Evolutionary conservation across 768 basidiomycete genomes (phyloP).

Genomic region (Russula ochroleuca): DNA sequence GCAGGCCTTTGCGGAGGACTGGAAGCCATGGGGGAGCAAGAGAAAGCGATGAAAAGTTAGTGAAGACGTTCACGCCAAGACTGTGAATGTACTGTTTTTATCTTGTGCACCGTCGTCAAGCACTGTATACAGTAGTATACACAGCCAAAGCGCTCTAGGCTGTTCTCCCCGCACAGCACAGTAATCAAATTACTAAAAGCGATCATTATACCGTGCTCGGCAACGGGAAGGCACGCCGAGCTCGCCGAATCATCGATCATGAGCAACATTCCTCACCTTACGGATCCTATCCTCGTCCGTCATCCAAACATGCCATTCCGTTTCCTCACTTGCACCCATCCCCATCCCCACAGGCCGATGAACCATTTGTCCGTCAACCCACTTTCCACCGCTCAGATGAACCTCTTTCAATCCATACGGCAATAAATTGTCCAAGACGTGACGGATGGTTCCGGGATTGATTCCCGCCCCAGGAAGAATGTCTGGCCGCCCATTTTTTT

Average conservation of each 20-base stretch:
- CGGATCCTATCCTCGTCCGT: conserved; percentile 52
- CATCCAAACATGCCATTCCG: conserved; percentile 67
- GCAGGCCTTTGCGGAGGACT: conserved; percentile 13
- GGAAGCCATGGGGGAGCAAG: conserved; percentile 2
- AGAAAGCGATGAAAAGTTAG: neutral
- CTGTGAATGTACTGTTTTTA: too few species aligned
- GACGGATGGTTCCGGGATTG: conserved; percentile 49
- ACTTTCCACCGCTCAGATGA: conserved; percentile 69
- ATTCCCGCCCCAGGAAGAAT: conserved; percentile 79
- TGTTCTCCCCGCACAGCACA: too few species aligned
- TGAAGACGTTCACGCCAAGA: too few species aligned
- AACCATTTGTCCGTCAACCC: conserved; percentile 51
- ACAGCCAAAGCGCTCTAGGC: too few species aligned
- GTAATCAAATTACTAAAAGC: too few species aligned
- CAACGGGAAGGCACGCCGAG: too few species aligned
- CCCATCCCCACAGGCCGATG: conserved; percentile 57
- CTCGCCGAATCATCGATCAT: neutral
- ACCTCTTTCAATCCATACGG: conserved; percentile 61
- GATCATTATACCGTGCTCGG: too few species aligned
- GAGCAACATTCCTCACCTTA: conserved; percentile 42
- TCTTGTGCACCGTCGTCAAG: neutral
- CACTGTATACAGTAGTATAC: too few species aligned
- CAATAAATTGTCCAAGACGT: conserved; percentile 47
- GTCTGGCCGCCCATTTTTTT: conserved; percentile 2
- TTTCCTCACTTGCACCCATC: conserved; percentile 54